Evolutionary conservation across 345 rosid genomes (phyloP), one percentile per base, ranked within the genome.

Genomic region (Erucastrum elatum): DNA sequence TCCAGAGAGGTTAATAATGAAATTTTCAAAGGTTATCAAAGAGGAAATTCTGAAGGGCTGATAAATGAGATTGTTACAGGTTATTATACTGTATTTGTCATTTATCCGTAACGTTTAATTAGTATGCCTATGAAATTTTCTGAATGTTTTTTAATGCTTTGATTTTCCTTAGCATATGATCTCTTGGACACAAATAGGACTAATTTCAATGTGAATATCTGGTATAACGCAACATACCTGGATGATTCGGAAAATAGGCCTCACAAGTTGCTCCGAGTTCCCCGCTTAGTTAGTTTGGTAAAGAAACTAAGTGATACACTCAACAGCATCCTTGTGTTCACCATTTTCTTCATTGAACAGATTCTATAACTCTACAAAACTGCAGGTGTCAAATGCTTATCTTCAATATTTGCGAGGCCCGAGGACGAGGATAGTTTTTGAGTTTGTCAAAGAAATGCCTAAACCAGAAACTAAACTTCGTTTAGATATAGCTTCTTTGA

Each of bases 401-500:
- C 87, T 94, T 80, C 87, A 81, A 68, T 81, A 83, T 77, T 66
- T 92, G 78, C 53, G 6, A 72, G 94, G 95, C 56, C 62, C 88
- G 8, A 82, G 83, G 49, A 76, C 89, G 31, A 82, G 77, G 71
- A 87, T 94, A 71, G 75, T 75, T 9, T 83, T 90, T 53, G 90
- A 91, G 69, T 91, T 84, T 83, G 86, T 90, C 75, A 90, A 90
- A 81, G 95, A 91, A 85, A 87, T 90, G 91, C 97, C 98, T 31
- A 86, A 90, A 82, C 60, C 72, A 60, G 83, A 46, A 80, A 83
- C 83, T 26, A 44, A 79, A 72, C 10, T 84, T 17, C 86, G 82
- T 68, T 30, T 90, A 68, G 97, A 92, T 75, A 67, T 91, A 0
- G 80, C 97, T 30, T 92, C 97, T 79, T 74, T 90, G 37, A 85